A percentile compares a stretch with the other conserved stretches of the same genome.
phyloP scores from a whole-genome alignment of 345 rosid species.

The Moricandia arvensis region DNA sequence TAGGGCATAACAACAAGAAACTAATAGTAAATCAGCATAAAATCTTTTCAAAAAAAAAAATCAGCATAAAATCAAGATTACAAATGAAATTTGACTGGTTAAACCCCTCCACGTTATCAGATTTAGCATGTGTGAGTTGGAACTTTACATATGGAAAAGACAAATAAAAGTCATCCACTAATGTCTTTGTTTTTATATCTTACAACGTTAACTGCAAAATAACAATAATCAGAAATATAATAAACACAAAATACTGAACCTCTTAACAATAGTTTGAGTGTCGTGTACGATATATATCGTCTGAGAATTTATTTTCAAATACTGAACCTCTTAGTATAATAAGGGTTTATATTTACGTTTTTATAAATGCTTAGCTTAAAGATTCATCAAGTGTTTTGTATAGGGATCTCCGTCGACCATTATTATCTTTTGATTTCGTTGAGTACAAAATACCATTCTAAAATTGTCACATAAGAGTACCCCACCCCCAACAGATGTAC shows the following conservation, averaged over 20 bases:
- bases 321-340: not conserved
- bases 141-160: not conserved
- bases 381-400: slow-evolving; percentile 25
- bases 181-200: not conserved
- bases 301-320: not conserved
- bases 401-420: slow-evolving; percentile 31
- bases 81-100: too few relatives aligned
- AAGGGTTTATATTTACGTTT: not conserved
- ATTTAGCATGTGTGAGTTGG: not conserved
- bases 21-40: too few relatives aligned
- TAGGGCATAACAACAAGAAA: not conserved
- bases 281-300: slow-evolving; percentile 31
- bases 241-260: not conserved
- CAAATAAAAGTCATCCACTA: slow-evolving; percentile 7
- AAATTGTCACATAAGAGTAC: not conserved
- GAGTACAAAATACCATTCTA: not conserved
- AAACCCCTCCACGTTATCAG: not conserved
- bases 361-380: slow-evolving; percentile 16
- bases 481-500: not conserved
- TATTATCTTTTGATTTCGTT: not conserved
- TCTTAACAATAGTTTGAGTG: too few relatives aligned
- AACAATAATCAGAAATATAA: not conserved
- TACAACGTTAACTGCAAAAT: not conserved
- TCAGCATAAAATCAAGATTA: too few relatives aligned
- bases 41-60: too few relatives aligned